A percentile compares a stretch with the other conserved stretches of the same genome.
Conservation (phyloP, 345 rosid genomes). For the Pistacia vera region DNA sequence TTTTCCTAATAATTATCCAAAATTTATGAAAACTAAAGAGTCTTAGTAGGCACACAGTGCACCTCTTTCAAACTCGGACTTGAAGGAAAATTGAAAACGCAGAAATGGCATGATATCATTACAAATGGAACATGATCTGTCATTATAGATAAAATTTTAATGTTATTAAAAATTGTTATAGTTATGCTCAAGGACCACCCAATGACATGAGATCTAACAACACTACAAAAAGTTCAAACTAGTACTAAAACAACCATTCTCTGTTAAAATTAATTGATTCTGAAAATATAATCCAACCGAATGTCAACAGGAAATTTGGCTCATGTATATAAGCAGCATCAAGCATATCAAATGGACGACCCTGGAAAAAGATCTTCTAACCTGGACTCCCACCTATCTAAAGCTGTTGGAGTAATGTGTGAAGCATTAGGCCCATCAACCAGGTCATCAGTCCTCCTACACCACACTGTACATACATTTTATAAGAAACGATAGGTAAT, state of each 20-base stretch:
- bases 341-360: slow-evolving; percentile 83
- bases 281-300: slow-evolving; percentile 46
- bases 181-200: background rate
- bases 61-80: background rate
- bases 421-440: slow-evolving; percentile 89
- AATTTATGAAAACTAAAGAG: background rate
- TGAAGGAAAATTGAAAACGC: background rate
- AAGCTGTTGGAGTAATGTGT: slow-evolving; percentile 83
- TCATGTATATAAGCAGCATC: slow-evolving; percentile 86
- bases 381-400: slow-evolving; percentile 88
- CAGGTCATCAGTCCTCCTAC: slow-evolving; percentile 79
- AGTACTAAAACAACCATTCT: background rate
- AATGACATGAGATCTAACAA: background rate
- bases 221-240: background rate
- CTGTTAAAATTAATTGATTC: background rate
- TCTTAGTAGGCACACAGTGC: background rate
- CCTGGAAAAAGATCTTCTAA: slow-evolving; percentile 79
- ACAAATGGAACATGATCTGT: background rate
- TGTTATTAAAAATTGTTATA: background rate
- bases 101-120: background rate
- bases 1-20: background rate
- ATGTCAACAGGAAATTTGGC: slow-evolving; percentile 77
- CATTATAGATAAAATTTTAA: background rate
- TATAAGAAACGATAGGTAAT: slow-evolving; percentile 11
- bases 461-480: slow-evolving; percentile 50